A percentile compares a stretch with the other conserved stretches of the same genome.
These are phyloP conservation scores for Plantago ovata DNA, from an alignment of 257 asterid species.

Conservation along the genomic window DNA sequence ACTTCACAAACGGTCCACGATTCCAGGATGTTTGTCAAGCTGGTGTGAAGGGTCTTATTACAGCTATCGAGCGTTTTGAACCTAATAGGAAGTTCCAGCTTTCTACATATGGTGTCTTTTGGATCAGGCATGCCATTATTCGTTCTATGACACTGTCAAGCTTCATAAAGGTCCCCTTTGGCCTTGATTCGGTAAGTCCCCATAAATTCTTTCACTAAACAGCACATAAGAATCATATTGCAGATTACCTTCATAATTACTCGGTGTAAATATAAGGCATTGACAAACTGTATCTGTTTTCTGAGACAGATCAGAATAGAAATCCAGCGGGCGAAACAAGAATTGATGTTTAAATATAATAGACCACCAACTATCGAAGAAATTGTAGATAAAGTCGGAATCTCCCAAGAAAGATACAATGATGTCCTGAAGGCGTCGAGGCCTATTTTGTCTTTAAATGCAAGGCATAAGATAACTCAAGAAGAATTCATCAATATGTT, in stretches of 20 bases:
- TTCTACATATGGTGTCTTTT: conserved; percentile 85
- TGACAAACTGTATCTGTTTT: conserved; percentile 10
- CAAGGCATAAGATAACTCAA: conserved; percentile 61
- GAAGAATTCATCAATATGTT: conserved; percentile 75
- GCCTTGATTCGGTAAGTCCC: conserved; percentile 82
- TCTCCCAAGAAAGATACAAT: conserved; percentile 67
- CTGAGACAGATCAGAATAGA: conserved; percentile 59
- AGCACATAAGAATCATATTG: no score
- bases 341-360: conserved; percentile 58
- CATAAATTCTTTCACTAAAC: neutral
- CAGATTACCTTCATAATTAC: neutral
- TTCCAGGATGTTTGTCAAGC: conserved; percentile 94
- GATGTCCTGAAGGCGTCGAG: conserved; percentile 77
- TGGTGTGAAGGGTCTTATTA: conserved; percentile 95
- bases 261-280: neutral
- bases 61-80: conserved; percentile 87
- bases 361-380: conserved; percentile 69
- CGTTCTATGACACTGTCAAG: conserved; percentile 91
- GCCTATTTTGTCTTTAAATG: conserved; percentile 63
- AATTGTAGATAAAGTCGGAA: conserved; percentile 52
- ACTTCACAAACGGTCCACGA: conserved; percentile 61
- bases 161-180: conserved; percentile 90
- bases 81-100: conserved; percentile 66
- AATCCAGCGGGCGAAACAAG: conserved; percentile 63
- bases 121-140: conserved; percentile 87